Percentiles rank a stretch among this genome's conserved stretches.
These are phyloP conservation scores for Nicotiana otophora DNA, from an alignment of 257 asterid species.

Conservation along the genomic window DNA sequence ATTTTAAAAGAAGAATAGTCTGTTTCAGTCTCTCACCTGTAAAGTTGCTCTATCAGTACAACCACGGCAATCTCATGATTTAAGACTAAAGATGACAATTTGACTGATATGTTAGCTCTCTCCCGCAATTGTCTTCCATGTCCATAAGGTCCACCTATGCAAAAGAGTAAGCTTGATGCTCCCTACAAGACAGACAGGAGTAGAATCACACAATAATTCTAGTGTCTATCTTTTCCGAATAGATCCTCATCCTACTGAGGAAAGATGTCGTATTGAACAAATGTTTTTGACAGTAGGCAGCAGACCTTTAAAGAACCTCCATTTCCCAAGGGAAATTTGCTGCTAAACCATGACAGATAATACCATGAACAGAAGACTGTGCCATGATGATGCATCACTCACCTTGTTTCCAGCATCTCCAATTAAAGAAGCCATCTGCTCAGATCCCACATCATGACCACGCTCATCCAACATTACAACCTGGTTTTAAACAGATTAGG, in stretches of 20 bases:
- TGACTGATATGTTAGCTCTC: slow-evolving; percentile 61
- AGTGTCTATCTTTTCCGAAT: neutral
- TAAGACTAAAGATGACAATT: slow-evolving; percentile 67
- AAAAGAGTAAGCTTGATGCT: slow-evolving; percentile 58
- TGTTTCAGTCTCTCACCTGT: slow-evolving; percentile 39
- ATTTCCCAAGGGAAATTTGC: neutral
- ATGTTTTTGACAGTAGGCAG: neutral
- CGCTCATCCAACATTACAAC: slow-evolving; percentile 78
- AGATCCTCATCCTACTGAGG: neutral
- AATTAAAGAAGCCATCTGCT: slow-evolving; percentile 69
- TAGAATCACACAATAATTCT: neutral
- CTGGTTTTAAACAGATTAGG: slow-evolving; percentile 29
- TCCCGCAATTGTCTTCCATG: slow-evolving; percentile 63
- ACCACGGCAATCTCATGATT: slow-evolving; percentile 84
- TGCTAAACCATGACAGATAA: neutral
- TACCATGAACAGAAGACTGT: neutral
- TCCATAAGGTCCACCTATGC: slow-evolving; percentile 93
- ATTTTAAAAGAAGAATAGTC: neutral
- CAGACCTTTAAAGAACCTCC: neutral
- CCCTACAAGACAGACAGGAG: slow-evolving; percentile 33
- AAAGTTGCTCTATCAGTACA: slow-evolving; percentile 76
- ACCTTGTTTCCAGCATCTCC: slow-evolving; percentile 69
- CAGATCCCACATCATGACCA: slow-evolving; percentile 55
- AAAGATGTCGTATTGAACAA: neutral
- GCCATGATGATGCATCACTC: slow-evolving; percentile 5